Percentiles rank a stretch among this genome's conserved stretches.
Conservation (phyloP, 805 yeast genomes). For the Schwanniomyces occidentalis region DNA sequence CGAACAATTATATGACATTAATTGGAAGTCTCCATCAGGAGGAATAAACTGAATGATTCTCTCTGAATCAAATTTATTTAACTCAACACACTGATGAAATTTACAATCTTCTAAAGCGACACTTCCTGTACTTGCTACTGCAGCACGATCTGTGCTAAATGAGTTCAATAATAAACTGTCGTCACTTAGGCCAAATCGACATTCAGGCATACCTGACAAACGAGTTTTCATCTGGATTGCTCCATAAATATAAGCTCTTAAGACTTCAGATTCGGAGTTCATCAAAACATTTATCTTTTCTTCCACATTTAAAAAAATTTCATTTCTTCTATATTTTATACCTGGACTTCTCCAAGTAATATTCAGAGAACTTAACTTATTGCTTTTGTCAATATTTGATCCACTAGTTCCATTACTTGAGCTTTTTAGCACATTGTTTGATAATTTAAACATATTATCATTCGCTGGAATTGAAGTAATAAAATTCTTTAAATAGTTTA, state of each 20-base stretch:
- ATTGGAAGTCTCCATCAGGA: conserved; percentile 85
- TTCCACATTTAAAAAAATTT: conserved; percentile 70
- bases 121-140: conserved; percentile 41
- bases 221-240: conserved; percentile 67
- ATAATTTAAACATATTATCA: conserved; percentile 19
- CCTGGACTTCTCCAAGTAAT: conserved; percentile 72
- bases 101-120: conserved; percentile 73
- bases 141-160: conserved; percentile 20
- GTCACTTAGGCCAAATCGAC: conserved; percentile 77
- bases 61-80: conserved; percentile 65
- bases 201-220: conserved; percentile 78
- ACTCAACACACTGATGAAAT: conserved; percentile 83
- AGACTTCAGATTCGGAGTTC: conserved; percentile 60
- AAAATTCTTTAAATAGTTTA: conserved; percentile 22
- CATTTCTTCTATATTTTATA: conserved; percentile 78
- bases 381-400: conserved; percentile 3
- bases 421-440: conserved; percentile 7
- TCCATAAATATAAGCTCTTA: conserved; percentile 78
- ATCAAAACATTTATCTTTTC: conserved; percentile 75
- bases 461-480: conserved; percentile 14
- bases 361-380: conserved; percentile 2
- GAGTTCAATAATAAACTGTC: conserved; percentile 25
- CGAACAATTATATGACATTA: conserved; percentile 62
- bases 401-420: conserved; percentile 2
- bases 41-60: conserved; percentile 73